Conservation (phyloP, 2,329 filamentous ascomycete species). For the Aspergillus caelatus region DNA sequence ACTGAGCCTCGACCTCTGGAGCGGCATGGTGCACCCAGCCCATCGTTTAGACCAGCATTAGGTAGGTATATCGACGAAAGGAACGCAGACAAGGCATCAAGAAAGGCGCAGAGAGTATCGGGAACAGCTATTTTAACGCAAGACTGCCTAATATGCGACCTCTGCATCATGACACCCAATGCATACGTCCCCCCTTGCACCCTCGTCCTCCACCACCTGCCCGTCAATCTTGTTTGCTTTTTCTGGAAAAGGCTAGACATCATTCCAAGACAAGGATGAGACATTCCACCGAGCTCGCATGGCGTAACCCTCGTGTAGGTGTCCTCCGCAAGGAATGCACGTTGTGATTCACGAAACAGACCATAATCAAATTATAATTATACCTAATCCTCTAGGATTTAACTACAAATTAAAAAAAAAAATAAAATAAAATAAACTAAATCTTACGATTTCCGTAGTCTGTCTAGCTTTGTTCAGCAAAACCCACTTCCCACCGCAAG, state of each 20-base stretch:
- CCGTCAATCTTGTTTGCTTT: background rate
- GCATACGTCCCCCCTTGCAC: background rate
- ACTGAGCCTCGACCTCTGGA: constrained; percentile 50
- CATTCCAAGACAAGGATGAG: background rate
- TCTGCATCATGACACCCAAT: background rate
- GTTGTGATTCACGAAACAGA: background rate
- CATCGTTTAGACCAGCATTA: constrained; percentile 36
- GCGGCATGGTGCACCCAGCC: constrained; percentile 56
- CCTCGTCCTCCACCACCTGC: background rate
- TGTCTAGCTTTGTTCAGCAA: background rate
- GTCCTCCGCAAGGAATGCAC: background rate
- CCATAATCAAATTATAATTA: background rate
- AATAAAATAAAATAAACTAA: background rate
- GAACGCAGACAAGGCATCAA: background rate
- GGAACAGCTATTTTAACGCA: background rate
- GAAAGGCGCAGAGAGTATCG: background rate
- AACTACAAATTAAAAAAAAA: background rate
- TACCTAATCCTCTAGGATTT: background rate
- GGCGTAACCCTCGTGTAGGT: background rate
- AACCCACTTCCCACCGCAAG: background rate
- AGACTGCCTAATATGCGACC: background rate
- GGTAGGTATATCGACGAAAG: background rate
- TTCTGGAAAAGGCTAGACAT: background rate
- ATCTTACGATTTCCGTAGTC: background rate
- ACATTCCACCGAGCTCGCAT: background rate